phyloP scores from a whole-genome alignment of 1,284 basidiomycete species.

The Volvariella surrecta region DNA sequence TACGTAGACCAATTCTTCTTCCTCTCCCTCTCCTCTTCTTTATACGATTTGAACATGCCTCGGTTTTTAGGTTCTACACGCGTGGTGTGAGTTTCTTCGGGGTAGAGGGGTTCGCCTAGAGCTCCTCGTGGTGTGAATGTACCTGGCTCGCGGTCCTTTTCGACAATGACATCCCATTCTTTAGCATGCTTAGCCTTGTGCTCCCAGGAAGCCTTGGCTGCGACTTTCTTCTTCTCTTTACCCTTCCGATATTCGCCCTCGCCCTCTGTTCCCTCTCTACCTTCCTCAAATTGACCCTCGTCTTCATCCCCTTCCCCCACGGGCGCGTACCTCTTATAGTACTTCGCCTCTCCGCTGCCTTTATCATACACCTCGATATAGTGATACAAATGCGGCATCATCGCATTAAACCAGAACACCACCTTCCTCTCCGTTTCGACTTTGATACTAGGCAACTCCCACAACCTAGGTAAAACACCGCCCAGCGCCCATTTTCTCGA shows the following conservation, averaged over 20 bases:
- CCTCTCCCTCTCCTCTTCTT: no score
- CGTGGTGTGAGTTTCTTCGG: no score
- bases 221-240: slow-evolving; percentile 22
- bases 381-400: slow-evolving; percentile 20
- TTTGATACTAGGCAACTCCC: slow-evolving; percentile 20
- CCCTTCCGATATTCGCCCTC: no score
- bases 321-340: slow-evolving; percentile 13
- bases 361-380: slow-evolving; percentile 20
- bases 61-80: no score
- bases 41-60: no score
- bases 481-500: slow-evolving; percentile 10
- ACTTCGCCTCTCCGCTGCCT: slow-evolving; percentile 13
- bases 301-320: neutral
- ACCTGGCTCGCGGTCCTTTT: no score
- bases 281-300: neutral
- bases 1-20: slow-evolving; percentile 40
- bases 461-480: slow-evolving; percentile 18
- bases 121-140: no score
- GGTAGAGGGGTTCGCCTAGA: no score
- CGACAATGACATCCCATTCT: slow-evolving; percentile 10
- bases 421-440: slow-evolving; percentile 17
- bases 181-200: no score
- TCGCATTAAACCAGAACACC: slow-evolving; percentile 17
- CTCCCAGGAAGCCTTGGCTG: slow-evolving; percentile 21
- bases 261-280: neutral